phyloP scores from a whole-genome alignment of 1,284 basidiomycete species.

The Sanghuangporus sanghuang region DNA sequence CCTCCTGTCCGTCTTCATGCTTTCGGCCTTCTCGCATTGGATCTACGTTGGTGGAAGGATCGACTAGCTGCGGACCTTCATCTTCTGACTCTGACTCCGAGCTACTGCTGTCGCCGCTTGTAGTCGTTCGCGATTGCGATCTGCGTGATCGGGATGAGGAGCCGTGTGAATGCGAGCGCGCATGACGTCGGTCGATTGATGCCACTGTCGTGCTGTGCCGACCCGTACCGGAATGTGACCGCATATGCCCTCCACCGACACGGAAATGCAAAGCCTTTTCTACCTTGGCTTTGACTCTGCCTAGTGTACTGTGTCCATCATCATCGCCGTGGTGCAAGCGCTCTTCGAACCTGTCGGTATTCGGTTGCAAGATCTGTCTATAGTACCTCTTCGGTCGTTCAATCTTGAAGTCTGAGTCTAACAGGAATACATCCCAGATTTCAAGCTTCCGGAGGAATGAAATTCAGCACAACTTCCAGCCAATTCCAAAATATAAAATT shows the following conservation, averaged over 20 bases:
- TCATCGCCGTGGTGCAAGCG: slow-evolving; percentile 18
- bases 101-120: neutral
- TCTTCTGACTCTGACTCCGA: slow-evolving; percentile 18
- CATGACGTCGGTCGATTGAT: slow-evolving; percentile 5
- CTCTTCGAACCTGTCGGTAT: slow-evolving; percentile 27
- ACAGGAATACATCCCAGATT: slow-evolving; percentile 91
- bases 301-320: slow-evolving; percentile 20
- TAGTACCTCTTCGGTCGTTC: slow-evolving; percentile 75
- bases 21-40: slow-evolving; percentile 35
- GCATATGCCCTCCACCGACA: neutral
- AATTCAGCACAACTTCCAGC: neutral
- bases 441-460: slow-evolving; percentile 42
- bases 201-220: slow-evolving; percentile 6
- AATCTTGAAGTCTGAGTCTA: slow-evolving; percentile 89
- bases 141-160: slow-evolving; percentile 24
- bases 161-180: slow-evolving; percentile 4
- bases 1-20: slow-evolving; percentile 24
- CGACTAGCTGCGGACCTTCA: slow-evolving; percentile 47
- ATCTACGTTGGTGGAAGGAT: slow-evolving; percentile 70
- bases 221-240: neutral
- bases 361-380: slow-evolving; percentile 57
- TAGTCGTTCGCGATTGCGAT: slow-evolving; percentile 30
- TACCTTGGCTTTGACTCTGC: slow-evolving; percentile 19
- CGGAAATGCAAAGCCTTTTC: slow-evolving; percentile 10
- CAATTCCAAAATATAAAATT: slow-evolving; percentile 24